Conservation (phyloP, 352 stramenopile species). For the Pythium scleroteichum region DNA sequence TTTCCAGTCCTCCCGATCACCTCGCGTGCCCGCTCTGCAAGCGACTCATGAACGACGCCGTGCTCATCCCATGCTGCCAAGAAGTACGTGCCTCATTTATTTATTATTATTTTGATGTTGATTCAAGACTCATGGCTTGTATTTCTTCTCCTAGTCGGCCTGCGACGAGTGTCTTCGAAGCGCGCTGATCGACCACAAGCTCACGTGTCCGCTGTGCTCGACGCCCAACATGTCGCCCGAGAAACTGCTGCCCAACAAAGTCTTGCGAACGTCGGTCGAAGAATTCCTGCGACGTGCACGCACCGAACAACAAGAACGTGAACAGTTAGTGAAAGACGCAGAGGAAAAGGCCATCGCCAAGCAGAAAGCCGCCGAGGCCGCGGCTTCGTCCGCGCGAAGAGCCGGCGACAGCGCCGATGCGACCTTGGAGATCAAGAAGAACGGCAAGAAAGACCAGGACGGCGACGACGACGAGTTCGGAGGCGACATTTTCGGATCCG, state of each 20-base stretch:
- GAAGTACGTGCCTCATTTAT: constrained; percentile 55
- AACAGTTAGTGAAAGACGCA: constrained; percentile 83
- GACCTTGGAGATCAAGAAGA: constrained; percentile 85
- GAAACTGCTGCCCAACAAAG: constrained; percentile 84
- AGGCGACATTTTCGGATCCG: constrained; percentile 80
- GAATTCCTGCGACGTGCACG: constrained; percentile 78
- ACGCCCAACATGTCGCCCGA: constrained; percentile 84
- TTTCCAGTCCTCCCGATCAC: constrained; percentile 87
- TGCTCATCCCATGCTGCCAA: constrained; percentile 87
- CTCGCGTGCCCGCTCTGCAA: constrained; percentile 89
- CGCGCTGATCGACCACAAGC: constrained; percentile 76
- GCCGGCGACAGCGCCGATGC: constrained; percentile 75
- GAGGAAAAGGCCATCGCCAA: constrained; percentile 81
- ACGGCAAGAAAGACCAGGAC: constrained; percentile 65
- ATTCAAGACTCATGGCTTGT: neutral
- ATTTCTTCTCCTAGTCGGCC: constrained; percentile 53
- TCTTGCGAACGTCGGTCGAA: constrained; percentile 78
- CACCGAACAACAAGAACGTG: constrained; percentile 82
- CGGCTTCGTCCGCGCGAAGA: constrained; percentile 50
- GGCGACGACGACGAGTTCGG: constrained; percentile 85
- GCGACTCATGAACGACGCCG: constrained; percentile 85
- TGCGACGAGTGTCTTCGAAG: constrained; percentile 83
- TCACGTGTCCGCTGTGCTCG: constrained; percentile 80
- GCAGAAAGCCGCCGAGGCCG: constrained; percentile 69
- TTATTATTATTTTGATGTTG: neutral